A percentile compares a stretch with the other conserved stretches of the same genome.
phyloP scores from a whole-genome alignment of 805 yeast genomes.

The Saturnispora galanensis region DNA sequence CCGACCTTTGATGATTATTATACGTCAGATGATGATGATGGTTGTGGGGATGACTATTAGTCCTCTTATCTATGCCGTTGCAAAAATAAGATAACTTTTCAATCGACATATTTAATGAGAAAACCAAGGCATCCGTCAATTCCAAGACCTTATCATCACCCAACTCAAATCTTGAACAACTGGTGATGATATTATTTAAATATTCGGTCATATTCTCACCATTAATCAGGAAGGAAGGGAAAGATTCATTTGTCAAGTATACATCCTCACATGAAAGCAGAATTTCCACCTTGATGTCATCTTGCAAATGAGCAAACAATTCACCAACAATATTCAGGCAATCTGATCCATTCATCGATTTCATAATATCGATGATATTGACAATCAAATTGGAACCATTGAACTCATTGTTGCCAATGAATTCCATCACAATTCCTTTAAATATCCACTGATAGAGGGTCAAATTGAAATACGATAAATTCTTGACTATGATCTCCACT shows the following conservation, averaged over 20 bases:
- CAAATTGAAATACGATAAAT: conserved; percentile 31
- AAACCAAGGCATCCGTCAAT: conserved; percentile 31
- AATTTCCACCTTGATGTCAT: conserved; percentile 24
- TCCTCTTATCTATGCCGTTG: conserved; percentile 15
- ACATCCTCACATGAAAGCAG: conserved; percentile 31
- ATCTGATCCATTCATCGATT: background rate
- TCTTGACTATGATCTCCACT: conserved; percentile 14
- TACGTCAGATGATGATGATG: conserved; percentile 5
- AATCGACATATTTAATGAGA: conserved; percentile 31
- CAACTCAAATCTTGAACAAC: conserved; percentile 30
- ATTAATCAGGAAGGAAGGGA: conserved; percentile 24
- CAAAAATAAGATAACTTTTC: conserved; percentile 30
- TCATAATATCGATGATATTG: conserved; percentile 3
- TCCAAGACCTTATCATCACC: conserved; percentile 11
- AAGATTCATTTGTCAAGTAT: conserved; percentile 31
- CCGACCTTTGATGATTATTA: conserved; percentile 10
- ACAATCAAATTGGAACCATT: conserved; percentile 7
- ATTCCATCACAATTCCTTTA: conserved; percentile 23
- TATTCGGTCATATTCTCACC: conserved; percentile 28
- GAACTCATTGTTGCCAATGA: conserved; percentile 8
- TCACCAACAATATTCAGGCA: conserved; percentile 23
- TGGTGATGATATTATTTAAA: conserved; percentile 36
- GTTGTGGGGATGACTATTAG: conserved; percentile 10
- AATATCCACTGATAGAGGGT: conserved; percentile 34
- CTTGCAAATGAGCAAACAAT: conserved; percentile 30